phyloP scores from a whole-genome alignment of 805 yeast species.

The Sporopachydermia quercuum region DNA sequence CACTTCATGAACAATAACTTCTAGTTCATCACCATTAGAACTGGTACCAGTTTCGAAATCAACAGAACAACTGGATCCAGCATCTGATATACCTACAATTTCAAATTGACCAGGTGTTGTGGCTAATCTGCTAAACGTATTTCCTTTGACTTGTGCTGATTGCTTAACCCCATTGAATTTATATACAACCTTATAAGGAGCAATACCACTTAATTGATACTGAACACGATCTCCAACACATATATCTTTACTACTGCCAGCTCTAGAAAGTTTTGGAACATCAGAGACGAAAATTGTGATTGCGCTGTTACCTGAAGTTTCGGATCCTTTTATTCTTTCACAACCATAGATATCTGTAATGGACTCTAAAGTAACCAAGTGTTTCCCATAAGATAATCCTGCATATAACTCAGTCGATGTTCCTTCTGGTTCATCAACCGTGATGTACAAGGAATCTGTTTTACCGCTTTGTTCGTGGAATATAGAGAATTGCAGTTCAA shows the following conservation, averaged over 20 bases:
- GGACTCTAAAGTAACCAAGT: conserved; percentile 39
- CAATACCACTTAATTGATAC: conserved; percentile 58
- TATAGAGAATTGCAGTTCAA: conserved; percentile 38
- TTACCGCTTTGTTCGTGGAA: conserved; percentile 46
- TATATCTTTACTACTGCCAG: conserved; percentile 32
- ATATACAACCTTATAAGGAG: conserved; percentile 70
- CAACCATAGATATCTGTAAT: conserved; percentile 66
- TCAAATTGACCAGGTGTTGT: conserved; percentile 66
- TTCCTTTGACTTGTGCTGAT: conserved; percentile 33
- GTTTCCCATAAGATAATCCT: conserved; percentile 54
- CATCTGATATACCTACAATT: conserved; percentile 57
- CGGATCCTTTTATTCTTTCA: conserved; percentile 22
- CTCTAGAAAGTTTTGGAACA: conserved; percentile 48
- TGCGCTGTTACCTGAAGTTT: conserved; percentile 23
- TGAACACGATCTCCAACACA: conserved; percentile 90
- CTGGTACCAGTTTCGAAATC: conserved; percentile 8
- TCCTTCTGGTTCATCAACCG: conserved; percentile 23
- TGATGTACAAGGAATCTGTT: conserved; percentile 29
- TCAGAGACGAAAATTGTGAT: conserved; percentile 54
- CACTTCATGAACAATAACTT: conserved; percentile 33
- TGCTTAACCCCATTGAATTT: conserved; percentile 50
- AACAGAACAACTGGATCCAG: conserved; percentile 50
- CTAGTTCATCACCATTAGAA: conserved; percentile 16
- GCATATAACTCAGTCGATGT: conserved; percentile 29
- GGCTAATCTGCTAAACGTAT: conserved; percentile 55